These are phyloP conservation scores for Gaultheria prostrata DNA, from an alignment of 148 eudicot genomes.

Conservation along the genomic window DNA sequence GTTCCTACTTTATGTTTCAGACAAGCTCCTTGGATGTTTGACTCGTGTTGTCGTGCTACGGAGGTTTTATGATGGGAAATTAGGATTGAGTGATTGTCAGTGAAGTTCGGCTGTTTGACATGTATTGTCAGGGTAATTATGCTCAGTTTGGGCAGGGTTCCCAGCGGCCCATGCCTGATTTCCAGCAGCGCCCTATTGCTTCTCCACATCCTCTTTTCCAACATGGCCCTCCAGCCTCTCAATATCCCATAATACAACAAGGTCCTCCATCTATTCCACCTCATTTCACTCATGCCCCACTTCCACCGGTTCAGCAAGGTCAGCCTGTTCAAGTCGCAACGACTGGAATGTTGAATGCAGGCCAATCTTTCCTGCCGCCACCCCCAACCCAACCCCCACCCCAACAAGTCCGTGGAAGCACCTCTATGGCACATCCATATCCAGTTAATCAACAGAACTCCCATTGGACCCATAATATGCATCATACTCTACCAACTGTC, in stretches of 20 bases:
- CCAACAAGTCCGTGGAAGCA: slow-evolving; percentile 26
- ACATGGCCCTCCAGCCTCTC: slow-evolving; percentile 36
- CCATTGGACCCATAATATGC: slow-evolving; percentile 40
- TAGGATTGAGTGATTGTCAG: neutral
- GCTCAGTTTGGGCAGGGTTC: slow-evolving; percentile 60
- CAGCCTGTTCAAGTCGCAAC: slow-evolving; percentile 35
- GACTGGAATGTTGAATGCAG: slow-evolving; percentile 26
- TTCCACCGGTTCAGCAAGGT: slow-evolving; percentile 43
- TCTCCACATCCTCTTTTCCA: slow-evolving; percentile 41
- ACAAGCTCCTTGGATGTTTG: slow-evolving; percentile 16
- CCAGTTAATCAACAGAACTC: slow-evolving; percentile 28
- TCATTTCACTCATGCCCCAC: slow-evolving; percentile 30
- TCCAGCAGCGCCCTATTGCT: slow-evolving; percentile 35
- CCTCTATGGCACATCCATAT: slow-evolving; percentile 34
- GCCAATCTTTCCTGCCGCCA: slow-evolving; percentile 38
- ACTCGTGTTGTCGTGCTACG: neutral
- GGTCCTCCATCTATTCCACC: slow-evolving; percentile 30
- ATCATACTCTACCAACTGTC: slow-evolving; percentile 30
- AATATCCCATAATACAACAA: slow-evolving; percentile 34
- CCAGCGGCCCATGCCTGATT: slow-evolving; percentile 41
- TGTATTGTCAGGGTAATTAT: slow-evolving; percentile 75
- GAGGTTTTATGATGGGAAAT: neutral
- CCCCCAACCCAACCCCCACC: slow-evolving; percentile 32
- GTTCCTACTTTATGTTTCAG: slow-evolving; percentile 18
- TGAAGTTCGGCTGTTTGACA: slow-evolving; percentile 22